Evolutionary conservation across 352 stramenopile species (phyloP).

Genomic region (Pythium guiyangense): DNA sequence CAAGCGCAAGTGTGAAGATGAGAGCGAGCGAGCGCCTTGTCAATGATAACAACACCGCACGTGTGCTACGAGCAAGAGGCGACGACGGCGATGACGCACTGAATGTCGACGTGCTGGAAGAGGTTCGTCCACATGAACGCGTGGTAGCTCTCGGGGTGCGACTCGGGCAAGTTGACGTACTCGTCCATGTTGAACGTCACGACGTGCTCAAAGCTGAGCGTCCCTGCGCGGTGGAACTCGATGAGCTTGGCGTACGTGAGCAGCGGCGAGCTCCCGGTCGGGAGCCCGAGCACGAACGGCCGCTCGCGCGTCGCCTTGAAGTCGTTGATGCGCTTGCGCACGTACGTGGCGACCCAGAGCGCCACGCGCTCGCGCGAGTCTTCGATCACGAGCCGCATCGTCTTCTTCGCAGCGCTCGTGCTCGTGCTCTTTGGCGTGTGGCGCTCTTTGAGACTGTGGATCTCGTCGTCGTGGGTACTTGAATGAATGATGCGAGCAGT

Average conservation of each 20-base stretch:
- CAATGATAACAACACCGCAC: too few species aligned
- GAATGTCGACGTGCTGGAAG: too few species aligned
- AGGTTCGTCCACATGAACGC: slow-evolving; percentile 90
- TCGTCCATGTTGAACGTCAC: slow-evolving; percentile 93
- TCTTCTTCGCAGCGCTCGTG: not conserved
- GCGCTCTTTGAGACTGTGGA: too few species aligned
- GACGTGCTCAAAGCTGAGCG: slow-evolving; percentile 77
- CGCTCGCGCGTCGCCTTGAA: slow-evolving; percentile 64
- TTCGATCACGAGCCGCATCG: slow-evolving; percentile 86
- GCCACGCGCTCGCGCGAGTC: slow-evolving; percentile 60
- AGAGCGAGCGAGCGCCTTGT: too few species aligned
- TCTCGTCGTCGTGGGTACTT: too few species aligned
- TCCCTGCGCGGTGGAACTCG: slow-evolving; percentile 42
- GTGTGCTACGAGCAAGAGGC: too few species aligned
- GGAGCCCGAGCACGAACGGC: slow-evolving; percentile 85
- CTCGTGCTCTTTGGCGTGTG: not conserved
- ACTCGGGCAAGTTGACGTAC: slow-evolving; percentile 73
- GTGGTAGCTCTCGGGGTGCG: slow-evolving; percentile 87
- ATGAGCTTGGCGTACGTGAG: slow-evolving; percentile 80
- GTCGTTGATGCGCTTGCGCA: too few species aligned
- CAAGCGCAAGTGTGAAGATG: too few species aligned
- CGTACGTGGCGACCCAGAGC: slow-evolving; percentile 78
- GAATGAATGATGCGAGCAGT: too few species aligned
- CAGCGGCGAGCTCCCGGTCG: slow-evolving; percentile 85
- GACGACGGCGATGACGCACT: too few species aligned